Evolutionary conservation across 2,329 filamentous ascomycete genomes (phyloP), one percentile per base, ranked within the genome.

Genomic region (Fusarium chaquense): DNA sequence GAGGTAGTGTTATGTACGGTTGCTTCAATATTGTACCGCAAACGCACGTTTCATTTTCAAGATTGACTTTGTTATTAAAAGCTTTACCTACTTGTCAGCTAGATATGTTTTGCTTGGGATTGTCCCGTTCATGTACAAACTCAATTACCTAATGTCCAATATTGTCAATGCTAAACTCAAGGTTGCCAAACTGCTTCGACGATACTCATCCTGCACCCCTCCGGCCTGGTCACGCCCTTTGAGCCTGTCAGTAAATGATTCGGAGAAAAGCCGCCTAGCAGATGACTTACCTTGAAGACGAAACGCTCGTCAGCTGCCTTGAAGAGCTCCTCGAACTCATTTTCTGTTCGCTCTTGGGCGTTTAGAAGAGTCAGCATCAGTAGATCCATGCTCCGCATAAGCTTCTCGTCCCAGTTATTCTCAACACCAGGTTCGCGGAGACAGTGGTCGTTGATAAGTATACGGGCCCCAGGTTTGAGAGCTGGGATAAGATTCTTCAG

Each of bases 341-440:
- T 72, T 63, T 83, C 81, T 5, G 78, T 78, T 11, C 85, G 79
- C 76, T 87, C 86, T 70, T 85, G 81, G 4, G 84, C 81, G 65
- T 87, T 87, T 38, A 86, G 77, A 35, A 86, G 63, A 12, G 80
- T 80, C 73, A 87, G 71, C 85, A 87, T 87, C 4, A 85, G 76
- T 65, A 86, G 73, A 66, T 87, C 85, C 83, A 86, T 85, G 35
- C 81, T 79, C 15, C 82, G 76, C 59, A 85, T 82, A 41, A 84
- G 75, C 64, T 79, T 83, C 70, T 85, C 83, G 62, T 85, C 83
- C 80, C 81, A 83, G 2, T 79, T 71, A 24, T 76, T 78, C 65
- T 84, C 81, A 4, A 65, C 70, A 1, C 80, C 81, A 1, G 78
- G 75, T 30, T 81, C 78, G 0, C 78, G 76, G 3, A 85, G 73